Evolutionary conservation across 176 grass and related monocot genomes (phyloP).

Genomic region (Bonia amplexicaulis): DNA sequence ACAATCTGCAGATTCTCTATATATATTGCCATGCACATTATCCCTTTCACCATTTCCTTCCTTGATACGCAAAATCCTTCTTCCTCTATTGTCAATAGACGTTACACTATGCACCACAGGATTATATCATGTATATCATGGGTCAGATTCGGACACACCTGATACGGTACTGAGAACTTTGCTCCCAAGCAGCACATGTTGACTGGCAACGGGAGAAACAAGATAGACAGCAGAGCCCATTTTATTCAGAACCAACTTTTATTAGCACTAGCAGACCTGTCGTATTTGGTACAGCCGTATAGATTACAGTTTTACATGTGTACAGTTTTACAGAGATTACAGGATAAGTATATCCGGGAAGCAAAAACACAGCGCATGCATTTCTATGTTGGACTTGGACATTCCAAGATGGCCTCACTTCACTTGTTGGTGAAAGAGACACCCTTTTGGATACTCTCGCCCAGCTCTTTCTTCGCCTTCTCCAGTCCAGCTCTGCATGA

Average conservation of each 20-base stretch:
- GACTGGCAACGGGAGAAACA: neutral
- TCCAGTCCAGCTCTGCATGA: conserved; percentile 58
- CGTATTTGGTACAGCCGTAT: neutral
- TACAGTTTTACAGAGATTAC: neutral
- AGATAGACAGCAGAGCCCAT: neutral
- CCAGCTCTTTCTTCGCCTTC: conserved; percentile 82
- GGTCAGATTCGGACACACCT: too few species aligned
- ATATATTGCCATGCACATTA: neutral
- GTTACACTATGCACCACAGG: too few species aligned
- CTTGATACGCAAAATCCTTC: too few species aligned
- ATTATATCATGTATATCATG: too few species aligned
- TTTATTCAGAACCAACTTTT: neutral
- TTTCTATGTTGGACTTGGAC: conserved; percentile 15
- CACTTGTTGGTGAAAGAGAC: conserved; percentile 71
- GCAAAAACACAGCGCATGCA: conserved; percentile 7
- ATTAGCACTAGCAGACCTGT: too few species aligned
- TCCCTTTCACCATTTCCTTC: too few species aligned
- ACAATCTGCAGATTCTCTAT: neutral
- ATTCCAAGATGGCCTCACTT: conserved; percentile 21
- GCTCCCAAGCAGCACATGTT: neutral
- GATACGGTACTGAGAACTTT: too few species aligned
- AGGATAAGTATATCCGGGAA: neutral
- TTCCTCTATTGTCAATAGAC: too few species aligned
- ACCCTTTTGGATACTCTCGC: conserved; percentile 73
- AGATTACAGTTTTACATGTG: neutral